A percentile compares a stretch with the other conserved stretches of the same genome.
Evolutionary conservation across 306 rosid species (phyloP).

Genomic region (Cicer yamashitae): DNA sequence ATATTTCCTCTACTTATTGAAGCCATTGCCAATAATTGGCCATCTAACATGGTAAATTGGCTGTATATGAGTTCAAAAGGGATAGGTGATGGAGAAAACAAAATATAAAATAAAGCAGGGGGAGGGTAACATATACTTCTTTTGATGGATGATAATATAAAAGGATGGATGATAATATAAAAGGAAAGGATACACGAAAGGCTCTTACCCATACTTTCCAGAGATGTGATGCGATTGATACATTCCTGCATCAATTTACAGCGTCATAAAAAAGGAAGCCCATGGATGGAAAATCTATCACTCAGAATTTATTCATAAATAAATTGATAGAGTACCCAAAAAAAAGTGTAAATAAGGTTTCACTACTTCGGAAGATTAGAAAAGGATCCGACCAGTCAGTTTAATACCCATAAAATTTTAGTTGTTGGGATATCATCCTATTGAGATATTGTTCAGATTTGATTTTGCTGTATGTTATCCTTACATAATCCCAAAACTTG

Average conservation of each 20-base stretch:
- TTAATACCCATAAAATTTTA: constrained; percentile 19
- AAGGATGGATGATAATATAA: constrained; percentile 8
- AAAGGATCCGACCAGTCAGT: constrained; percentile 9
- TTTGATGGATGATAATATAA: constrained; percentile 14
- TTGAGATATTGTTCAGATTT: background rate
- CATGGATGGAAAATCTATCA: background rate
- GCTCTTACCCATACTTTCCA: constrained; percentile 82
- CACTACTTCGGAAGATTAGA: background rate
- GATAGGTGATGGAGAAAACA: constrained; percentile 8
- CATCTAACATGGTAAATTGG: constrained; percentile 19
- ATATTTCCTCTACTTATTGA: constrained; percentile 31
- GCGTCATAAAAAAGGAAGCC: constrained; percentile 38
- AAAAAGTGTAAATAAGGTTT: constrained; percentile 4
- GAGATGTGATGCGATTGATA: constrained; percentile 81
- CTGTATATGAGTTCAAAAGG: constrained; percentile 3
- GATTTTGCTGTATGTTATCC: constrained; percentile 9
- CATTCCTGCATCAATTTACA: constrained; percentile 72
- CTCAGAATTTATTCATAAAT: background rate
- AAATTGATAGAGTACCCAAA: constrained; percentile 22
- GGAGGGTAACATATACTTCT: constrained; percentile 8
- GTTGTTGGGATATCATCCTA: constrained; percentile 1
- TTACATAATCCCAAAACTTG: background rate
- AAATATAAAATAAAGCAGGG: constrained; percentile 7
- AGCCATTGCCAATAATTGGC: constrained; percentile 26
- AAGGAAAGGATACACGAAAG: constrained; percentile 21